Conservation (phyloP, 495 filamentous ascomycete species). For the Pyrenula massariospora region DNA sequence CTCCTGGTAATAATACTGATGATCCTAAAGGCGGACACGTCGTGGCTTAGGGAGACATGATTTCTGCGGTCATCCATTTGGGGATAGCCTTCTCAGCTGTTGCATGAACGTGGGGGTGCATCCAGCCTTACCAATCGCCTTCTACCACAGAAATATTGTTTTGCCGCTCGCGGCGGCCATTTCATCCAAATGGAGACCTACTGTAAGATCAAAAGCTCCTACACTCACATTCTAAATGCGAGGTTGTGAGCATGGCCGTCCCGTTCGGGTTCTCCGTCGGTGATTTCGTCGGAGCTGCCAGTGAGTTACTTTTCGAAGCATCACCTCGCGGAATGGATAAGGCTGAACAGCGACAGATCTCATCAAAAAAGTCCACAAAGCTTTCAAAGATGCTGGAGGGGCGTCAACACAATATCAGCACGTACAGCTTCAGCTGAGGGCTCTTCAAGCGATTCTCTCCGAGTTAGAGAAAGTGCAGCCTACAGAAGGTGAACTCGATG, state of each 20-base stretch:
- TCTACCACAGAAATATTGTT: background rate
- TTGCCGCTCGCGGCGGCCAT: background rate
- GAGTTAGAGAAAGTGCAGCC: slow-evolving; percentile 13
- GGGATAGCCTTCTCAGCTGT: background rate
- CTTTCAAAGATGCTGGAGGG: slow-evolving; percentile 14
- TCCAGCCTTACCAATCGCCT: background rate
- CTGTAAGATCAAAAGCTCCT: background rate
- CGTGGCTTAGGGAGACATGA: too few relatives aligned
- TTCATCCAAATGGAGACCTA: background rate
- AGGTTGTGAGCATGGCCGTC: slow-evolving; percentile 5
- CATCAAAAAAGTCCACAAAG: slow-evolving; percentile 9
- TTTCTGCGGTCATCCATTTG: background rate
- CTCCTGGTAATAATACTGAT: too few relatives aligned
- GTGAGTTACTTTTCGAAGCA: slow-evolving; percentile 3
- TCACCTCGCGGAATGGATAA: background rate
- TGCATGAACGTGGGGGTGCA: background rate
- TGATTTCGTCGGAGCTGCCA: slow-evolving; percentile 16
- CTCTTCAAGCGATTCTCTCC: slow-evolving; percentile 11
- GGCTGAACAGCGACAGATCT: background rate
- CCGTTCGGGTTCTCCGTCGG: slow-evolving; percentile 22
- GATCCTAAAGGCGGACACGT: too few relatives aligned
- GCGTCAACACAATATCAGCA: slow-evolving; percentile 15
- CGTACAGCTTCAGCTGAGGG: slow-evolving; percentile 14
- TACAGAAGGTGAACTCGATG: slow-evolving; percentile 10
- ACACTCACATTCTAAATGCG: background rate